Base-by-base conservation (phyloP, 148 eudicot species). In the Vaccinium myrtillus region DNA sequence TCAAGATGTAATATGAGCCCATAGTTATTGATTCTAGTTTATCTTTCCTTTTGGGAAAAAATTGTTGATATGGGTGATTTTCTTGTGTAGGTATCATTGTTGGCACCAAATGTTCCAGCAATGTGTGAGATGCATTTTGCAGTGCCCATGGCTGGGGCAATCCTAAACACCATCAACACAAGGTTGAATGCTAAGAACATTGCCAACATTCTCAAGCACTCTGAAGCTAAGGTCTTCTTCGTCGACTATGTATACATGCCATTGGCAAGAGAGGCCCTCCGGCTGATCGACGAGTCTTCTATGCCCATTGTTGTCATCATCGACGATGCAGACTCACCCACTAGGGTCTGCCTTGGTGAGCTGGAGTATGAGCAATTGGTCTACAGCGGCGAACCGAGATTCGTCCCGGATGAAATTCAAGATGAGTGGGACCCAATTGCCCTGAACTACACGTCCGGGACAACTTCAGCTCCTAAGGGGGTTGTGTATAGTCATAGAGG, bases 91-190 rank as follows among this genome's bases (percentile, higher is more conserved):
- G 94, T 94, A 5, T 96, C 99, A 0, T 97, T 96, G 1, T 50
- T 96, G 73, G 98, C 99, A 6, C 99, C 99, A 7, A 96, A 96
- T 50, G 78, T 92, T 46, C 99, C 99, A 25, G 98, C 99, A 21
- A 2, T 92, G 83, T 96, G 93, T 69, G 99, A 96, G 89, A 91
- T 94, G 93, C 99, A 96, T 84, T 96, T 94, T 55, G 99, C 97
- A 6, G 99, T 94, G 79, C 97, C 99, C 5, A 96, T 96, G 98
- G 96, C 98, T 0, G 99, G 99, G 11, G 98, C 39, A 36, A 36
- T 36, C 39, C 39, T 36, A 2, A 36, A 36, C 39, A 36, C 39
- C 39, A 36, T 36, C 39, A 36, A 36, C 39, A 2, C 39, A 36
- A 36, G 39, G 39, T 2, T 36, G 39, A 2, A 36, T 36, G 39